Conservation (phyloP, 1,284 basidiomycete genomes). For the Pterulicium gracile region DNA sequence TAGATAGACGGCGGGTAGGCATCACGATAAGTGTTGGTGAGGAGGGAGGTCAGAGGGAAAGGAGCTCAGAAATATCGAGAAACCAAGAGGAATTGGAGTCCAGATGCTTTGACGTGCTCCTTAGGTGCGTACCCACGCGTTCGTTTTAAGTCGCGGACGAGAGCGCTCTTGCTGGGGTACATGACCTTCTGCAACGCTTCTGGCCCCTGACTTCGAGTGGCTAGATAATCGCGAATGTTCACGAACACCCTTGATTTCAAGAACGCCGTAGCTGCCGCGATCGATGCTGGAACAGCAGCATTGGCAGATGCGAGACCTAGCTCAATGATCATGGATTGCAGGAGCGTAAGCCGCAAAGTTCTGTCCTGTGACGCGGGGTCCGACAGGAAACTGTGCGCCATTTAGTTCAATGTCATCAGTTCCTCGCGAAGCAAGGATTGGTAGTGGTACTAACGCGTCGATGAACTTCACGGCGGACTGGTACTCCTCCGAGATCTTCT, state of each 20-base stretch:
- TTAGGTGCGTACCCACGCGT: conserved; percentile 34
- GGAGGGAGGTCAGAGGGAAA: no score
- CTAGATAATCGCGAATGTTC: conserved; percentile 62
- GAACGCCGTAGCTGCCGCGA: conserved; percentile 49
- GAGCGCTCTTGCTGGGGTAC: conserved; percentile 46
- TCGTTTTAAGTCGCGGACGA: conserved; percentile 45
- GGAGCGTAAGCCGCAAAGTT: conserved; percentile 31
- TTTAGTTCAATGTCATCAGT: no score
- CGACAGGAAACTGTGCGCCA: conserved; percentile 42
- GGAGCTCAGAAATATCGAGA: no score
- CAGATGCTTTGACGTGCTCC: conserved; percentile 51
- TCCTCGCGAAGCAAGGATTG: no score
- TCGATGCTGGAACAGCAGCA: conserved; percentile 39
- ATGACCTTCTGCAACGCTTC: conserved; percentile 49
- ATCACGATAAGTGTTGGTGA: no score
- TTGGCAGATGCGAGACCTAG: conserved; percentile 33
- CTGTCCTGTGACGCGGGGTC: conserved; percentile 35
- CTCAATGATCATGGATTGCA: conserved; percentile 46
- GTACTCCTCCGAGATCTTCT: not conserved
- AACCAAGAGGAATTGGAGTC: conserved; percentile 53
- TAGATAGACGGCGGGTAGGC: no score
- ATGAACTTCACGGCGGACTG: not conserved
- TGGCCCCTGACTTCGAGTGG: conserved; percentile 49
- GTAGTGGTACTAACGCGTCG: not conserved
- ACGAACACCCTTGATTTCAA: conserved; percentile 56